A percentile compares a stretch with the other conserved stretches of the same genome.
These are phyloP conservation scores for Pythium scleroteichum DNA, from an alignment of 352 stramenopile species.

Conservation along the genomic window DNA sequence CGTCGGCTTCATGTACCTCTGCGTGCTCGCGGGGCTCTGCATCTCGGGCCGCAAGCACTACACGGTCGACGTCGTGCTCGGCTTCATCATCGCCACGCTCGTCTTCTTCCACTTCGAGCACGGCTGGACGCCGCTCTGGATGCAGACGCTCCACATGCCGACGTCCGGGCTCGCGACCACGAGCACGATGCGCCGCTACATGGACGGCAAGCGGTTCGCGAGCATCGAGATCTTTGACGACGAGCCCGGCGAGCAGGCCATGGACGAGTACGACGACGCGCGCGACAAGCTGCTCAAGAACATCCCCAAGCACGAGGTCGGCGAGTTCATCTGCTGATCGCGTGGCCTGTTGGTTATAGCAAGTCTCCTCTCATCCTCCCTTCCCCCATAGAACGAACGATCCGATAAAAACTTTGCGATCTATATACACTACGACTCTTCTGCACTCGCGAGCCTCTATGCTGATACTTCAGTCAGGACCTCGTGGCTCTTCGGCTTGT, in stretches of 20 bases:
- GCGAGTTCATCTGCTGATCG: slow-evolving; percentile 22
- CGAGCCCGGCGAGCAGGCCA: slow-evolving; percentile 10
- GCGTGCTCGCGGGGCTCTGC: slow-evolving; percentile 33
- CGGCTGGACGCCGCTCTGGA: slow-evolving; percentile 31
- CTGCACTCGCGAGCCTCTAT: too few relatives aligned
- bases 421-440: too few relatives aligned
- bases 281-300: slow-evolving; percentile 20
- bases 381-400: background rate
- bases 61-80: slow-evolving; percentile 44
- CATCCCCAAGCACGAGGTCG: slow-evolving; percentile 12
- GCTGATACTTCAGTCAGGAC: too few relatives aligned
- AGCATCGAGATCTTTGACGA: slow-evolving; percentile 23
- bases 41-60: slow-evolving; percentile 46
- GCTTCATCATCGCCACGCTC: slow-evolving; percentile 38
- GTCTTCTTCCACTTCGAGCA: slow-evolving; percentile 53
- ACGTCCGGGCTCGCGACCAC: background rate
- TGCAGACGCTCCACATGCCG: slow-evolving; percentile 15
- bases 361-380: background rate
- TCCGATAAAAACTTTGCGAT: background rate
- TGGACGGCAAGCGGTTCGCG: slow-evolving; percentile 20
- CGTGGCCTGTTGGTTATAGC: too few relatives aligned
- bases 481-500: too few relatives aligned
- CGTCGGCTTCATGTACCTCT: slow-evolving; percentile 34
- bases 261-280: slow-evolving; percentile 25
- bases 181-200: background rate